These are phyloP conservation scores for Huntiella omanensis DNA, from an alignment of 2,329 filamentous ascomycete genomes.

Conservation along the genomic window DNA sequence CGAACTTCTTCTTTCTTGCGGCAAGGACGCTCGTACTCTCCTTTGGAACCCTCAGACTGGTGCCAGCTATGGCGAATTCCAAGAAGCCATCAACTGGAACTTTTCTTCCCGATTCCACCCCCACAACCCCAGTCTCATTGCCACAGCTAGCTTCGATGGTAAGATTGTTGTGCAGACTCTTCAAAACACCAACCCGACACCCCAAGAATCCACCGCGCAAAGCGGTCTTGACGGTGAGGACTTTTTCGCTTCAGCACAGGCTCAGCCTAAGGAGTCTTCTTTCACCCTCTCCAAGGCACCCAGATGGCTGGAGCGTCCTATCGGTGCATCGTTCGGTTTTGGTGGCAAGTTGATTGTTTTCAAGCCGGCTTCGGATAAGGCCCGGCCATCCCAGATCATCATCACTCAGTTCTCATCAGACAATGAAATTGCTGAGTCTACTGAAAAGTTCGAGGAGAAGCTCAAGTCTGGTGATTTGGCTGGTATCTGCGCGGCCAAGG, in stretches of 20 bases:
- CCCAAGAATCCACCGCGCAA: slow-evolving; percentile 46
- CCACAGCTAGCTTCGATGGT: slow-evolving; percentile 91
- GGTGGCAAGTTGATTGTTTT: slow-evolving; percentile 80
- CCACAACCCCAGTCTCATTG: slow-evolving; percentile 75
- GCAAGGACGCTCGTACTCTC: slow-evolving; percentile 89
- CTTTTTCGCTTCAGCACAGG: slow-evolving; percentile 88
- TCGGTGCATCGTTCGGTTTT: slow-evolving; percentile 82
- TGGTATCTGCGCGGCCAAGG: slow-evolving; percentile 62
- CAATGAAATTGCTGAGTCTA: slow-evolving; percentile 63
- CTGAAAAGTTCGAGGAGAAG: slow-evolving; percentile 70
- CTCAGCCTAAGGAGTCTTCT: slow-evolving; percentile 72
- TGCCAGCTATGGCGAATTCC: slow-evolving; percentile 74
- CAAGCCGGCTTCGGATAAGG: slow-evolving; percentile 37
- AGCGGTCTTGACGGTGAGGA: slow-evolving; percentile 72
- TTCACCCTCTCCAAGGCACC: slow-evolving; percentile 77
- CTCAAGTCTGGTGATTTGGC: slow-evolving; percentile 60
- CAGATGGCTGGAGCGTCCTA: slow-evolving; percentile 73
- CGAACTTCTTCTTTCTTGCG: slow-evolving; percentile 75
- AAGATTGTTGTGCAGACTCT: slow-evolving; percentile 88
- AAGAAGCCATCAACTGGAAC: slow-evolving; percentile 97
- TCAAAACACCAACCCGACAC: slow-evolving; percentile 73
- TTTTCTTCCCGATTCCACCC: slow-evolving; percentile 93
- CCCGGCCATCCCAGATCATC: slow-evolving; percentile 52
- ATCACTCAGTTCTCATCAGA: slow-evolving; percentile 85
- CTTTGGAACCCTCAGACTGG: slow-evolving; percentile 94